Percentiles rank a stretch among this genome's conserved stretches.
Conservation (phyloP, 1,284 basidiomycete species). For the Sporisorium graminicola region DNA sequence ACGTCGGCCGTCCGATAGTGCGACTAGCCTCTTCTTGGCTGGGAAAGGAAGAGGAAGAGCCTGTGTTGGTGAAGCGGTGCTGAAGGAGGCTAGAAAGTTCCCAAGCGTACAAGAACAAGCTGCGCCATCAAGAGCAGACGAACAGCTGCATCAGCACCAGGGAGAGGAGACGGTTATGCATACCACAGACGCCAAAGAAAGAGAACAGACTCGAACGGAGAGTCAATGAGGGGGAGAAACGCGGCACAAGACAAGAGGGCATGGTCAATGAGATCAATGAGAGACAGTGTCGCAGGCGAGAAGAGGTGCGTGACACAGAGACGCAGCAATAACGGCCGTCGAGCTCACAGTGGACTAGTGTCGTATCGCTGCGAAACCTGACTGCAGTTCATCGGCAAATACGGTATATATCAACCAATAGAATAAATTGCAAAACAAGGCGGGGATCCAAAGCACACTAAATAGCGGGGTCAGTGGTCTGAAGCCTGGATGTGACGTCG, state of each 20-base stretch:
- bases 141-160: not conserved
- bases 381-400: no score
- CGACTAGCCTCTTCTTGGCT: not conserved
- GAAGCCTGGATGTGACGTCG: not conserved
- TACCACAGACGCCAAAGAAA: not conserved
- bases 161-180: not conserved
- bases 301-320: not conserved
- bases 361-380: no score
- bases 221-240: not conserved
- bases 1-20: not conserved
- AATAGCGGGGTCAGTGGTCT: constrained; percentile 13
- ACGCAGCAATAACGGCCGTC: no score
- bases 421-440: constrained; percentile 7
- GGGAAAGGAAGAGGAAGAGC: no score
- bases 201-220: not conserved
- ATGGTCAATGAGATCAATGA: not conserved
- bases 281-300: not conserved
- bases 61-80: no score
- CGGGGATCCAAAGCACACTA: constrained; percentile 23
- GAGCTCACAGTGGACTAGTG: no score
- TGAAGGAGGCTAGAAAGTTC: not conserved
- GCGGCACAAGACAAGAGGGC: not conserved
- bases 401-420: no score
- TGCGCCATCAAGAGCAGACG: not conserved
- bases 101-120: no score